Conservation (phyloP, 148 eudicot genomes). For the Vaccinium darrowii region DNA sequence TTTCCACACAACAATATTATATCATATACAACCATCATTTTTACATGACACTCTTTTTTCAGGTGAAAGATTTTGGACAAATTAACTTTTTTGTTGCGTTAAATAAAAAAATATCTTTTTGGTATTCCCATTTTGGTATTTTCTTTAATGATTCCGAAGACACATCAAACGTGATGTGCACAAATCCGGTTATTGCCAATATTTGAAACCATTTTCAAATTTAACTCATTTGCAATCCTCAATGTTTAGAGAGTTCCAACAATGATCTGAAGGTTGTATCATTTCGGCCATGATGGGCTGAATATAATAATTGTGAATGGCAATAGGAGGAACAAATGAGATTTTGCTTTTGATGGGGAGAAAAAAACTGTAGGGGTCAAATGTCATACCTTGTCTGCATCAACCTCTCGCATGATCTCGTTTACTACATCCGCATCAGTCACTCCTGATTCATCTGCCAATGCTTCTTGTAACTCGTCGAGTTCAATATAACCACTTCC, state of each 20-base stretch:
- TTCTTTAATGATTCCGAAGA: neutral
- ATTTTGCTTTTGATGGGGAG: neutral
- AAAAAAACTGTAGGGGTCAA: neutral
- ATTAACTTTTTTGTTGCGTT: too few relatives aligned
- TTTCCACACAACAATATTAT: neutral
- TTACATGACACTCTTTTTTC: neutral
- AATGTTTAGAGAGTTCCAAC: neutral
- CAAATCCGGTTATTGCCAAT: neutral
- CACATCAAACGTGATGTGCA: neutral
- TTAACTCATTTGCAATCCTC: neutral
- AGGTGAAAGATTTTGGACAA: neutral
- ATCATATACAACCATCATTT: neutral
- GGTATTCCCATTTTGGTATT: neutral
- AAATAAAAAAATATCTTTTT: neutral
- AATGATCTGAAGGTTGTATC: neutral
- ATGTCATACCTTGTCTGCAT: slow-evolving; percentile 70
- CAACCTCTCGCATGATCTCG: slow-evolving; percentile 89
- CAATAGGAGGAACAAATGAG: neutral
- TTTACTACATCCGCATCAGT: slow-evolving; percentile 64
- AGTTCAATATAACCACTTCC: slow-evolving; percentile 88
- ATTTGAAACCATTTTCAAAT: neutral
- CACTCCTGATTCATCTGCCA: slow-evolving; percentile 70
- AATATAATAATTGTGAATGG: neutral
- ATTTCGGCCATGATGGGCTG: neutral
- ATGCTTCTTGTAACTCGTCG: slow-evolving; percentile 77